Conservation (phyloP, 495 filamentous ascomycete species). For the Thozetella sp. region DNA sequence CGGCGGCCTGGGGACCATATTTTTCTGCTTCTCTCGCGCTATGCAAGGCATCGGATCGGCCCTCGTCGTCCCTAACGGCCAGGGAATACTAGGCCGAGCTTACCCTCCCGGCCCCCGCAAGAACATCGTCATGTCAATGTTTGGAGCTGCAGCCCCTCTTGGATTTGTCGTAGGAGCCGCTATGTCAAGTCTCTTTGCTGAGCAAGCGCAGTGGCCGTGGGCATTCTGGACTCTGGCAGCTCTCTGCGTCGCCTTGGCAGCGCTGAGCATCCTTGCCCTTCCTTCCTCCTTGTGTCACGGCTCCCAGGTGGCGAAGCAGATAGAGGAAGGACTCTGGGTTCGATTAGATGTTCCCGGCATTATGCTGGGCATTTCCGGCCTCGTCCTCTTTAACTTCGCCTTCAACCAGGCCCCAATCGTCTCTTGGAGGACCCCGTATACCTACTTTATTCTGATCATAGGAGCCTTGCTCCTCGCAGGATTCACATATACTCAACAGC, state of each 20-base stretch:
- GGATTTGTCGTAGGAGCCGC: conserved; percentile 54
- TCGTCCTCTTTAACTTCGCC: conserved; percentile 61
- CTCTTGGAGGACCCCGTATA: conserved; percentile 57
- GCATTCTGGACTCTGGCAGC: conserved; percentile 58
- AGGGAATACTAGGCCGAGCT: conserved; percentile 59
- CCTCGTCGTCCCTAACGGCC: conserved; percentile 60
- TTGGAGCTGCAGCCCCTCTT: conserved; percentile 62
- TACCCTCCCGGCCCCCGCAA: conserved; percentile 57
- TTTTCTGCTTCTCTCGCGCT: conserved; percentile 61
- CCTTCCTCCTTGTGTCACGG: conserved; percentile 35
- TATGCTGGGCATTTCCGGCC: conserved; percentile 48
- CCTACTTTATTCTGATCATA: conserved; percentile 53
- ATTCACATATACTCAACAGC: conserved; percentile 52
- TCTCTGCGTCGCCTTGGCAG: conserved; percentile 38
- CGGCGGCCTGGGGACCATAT: conserved; percentile 28
- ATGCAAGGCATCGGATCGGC: conserved; percentile 65
- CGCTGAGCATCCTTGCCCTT: conserved; percentile 42
- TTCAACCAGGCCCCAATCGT: conserved; percentile 62
- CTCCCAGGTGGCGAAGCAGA: conserved; percentile 11
- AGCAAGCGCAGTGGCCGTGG: conserved; percentile 66
- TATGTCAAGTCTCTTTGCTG: conserved; percentile 51
- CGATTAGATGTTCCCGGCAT: conserved; percentile 54
- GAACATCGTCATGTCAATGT: conserved; percentile 60
- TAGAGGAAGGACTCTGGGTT: conserved; percentile 15
- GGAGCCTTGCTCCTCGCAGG: conserved; percentile 48